Evolutionary conservation across 169 alveolate species (phyloP).

Genomic region (Eimeria acervulina): DNA sequence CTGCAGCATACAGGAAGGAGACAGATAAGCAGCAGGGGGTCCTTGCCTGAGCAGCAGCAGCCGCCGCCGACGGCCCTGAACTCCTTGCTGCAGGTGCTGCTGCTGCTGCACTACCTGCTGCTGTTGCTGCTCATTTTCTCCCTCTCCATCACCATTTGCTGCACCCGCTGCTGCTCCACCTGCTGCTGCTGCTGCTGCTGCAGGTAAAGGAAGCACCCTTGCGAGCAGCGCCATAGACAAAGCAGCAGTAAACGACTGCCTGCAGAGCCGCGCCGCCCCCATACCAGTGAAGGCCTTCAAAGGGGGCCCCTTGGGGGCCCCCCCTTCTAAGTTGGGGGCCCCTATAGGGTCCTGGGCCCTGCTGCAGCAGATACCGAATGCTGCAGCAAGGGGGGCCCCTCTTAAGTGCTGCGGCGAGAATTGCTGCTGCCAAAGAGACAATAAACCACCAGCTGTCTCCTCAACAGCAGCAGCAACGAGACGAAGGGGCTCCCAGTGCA

Average conservation of each 20-base stretch:
- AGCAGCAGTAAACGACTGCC: constrained; percentile 1
- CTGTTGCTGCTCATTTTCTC: not conserved
- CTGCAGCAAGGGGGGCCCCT: not conserved
- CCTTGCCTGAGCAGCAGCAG: constrained; percentile 15
- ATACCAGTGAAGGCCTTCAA: not conserved
- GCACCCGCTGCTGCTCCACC: constrained; percentile 11
- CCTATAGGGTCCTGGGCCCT: not conserved
- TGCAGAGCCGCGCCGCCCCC: not conserved
- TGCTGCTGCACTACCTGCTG: too few species aligned
- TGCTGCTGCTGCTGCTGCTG: not conserved
- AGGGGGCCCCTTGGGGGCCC: not conserved
- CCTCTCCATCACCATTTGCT: not conserved
- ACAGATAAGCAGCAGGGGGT: not conserved
- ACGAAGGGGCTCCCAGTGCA: constrained; percentile 17
- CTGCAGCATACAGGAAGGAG: not conserved
- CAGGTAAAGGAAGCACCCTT: not conserved
- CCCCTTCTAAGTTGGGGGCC: not conserved
- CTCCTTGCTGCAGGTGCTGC: constrained; percentile 1
- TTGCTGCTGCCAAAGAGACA: constrained; percentile 21
- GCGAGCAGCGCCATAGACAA: not conserved
- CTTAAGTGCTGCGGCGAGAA: not conserved
- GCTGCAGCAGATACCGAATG: not conserved
- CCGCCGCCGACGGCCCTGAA: constrained; percentile 1
- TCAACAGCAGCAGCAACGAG: not conserved
- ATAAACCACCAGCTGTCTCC: not conserved